Conservation (phyloP, 2,329 filamentous ascomycete genomes). For the Aspergillus jensenii region DNA sequence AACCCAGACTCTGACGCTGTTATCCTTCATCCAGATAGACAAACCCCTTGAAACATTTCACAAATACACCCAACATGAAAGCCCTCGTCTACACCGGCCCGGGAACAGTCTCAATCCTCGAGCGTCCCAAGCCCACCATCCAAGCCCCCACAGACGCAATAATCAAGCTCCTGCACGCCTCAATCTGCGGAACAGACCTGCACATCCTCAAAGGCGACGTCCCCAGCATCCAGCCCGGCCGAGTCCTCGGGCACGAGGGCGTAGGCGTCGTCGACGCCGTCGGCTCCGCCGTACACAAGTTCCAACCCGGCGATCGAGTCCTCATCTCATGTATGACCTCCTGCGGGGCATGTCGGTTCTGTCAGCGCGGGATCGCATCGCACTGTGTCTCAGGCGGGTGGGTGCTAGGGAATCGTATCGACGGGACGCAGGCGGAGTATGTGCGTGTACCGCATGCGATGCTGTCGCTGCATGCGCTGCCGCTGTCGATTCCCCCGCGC, state of each 20-base stretch:
- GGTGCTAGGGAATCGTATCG: too few relatives aligned
- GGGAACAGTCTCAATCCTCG: background rate
- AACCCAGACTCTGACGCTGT: too few relatives aligned
- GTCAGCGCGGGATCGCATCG: too few relatives aligned
- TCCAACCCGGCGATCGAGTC: background rate
- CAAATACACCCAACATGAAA: background rate
- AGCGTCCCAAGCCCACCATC: background rate
- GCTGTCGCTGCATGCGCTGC: too few relatives aligned
- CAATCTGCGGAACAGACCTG: slow-evolving; percentile 57
- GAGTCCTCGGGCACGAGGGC: slow-evolving; percentile 34
- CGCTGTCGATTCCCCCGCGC: too few relatives aligned
- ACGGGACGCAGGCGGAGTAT: too few relatives aligned
- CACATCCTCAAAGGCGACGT: slow-evolving; percentile 59
- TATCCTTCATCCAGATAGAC: too few relatives aligned
- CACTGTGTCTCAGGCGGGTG: too few relatives aligned
- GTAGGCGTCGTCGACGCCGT: background rate
- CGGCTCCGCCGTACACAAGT: background rate
- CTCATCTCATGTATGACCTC: too few relatives aligned
- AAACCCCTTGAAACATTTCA: too few relatives aligned
- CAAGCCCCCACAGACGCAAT: slow-evolving; percentile 44
- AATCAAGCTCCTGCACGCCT: slow-evolving; percentile 49
- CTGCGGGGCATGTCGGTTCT: too few relatives aligned
- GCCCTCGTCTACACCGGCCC: background rate
- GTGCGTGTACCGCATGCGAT: too few relatives aligned
- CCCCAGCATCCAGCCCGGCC: slow-evolving; percentile 46